Conservation (phyloP, 2,329 filamentous ascomycete genomes). For the Cladophialophora psammophila region DNA sequence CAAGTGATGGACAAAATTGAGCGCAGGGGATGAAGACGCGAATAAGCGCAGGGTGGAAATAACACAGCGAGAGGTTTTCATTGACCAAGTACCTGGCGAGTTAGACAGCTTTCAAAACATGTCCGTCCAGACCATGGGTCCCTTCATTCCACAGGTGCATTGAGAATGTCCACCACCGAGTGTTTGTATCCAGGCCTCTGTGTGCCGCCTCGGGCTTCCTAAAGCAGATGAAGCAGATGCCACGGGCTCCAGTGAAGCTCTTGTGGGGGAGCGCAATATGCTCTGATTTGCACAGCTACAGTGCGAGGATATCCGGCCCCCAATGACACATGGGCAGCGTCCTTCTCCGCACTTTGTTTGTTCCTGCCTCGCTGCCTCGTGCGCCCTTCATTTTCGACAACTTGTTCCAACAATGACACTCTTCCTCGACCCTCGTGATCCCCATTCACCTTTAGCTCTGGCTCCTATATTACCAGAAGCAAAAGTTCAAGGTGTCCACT, state of each 20-base stretch:
- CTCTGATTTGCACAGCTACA: not conserved
- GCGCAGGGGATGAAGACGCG: slow-evolving; percentile 24
- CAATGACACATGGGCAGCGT: not conserved
- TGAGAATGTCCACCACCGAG: not conserved
- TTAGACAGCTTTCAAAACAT: not conserved
- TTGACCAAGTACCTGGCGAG: not conserved
- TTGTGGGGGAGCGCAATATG: slow-evolving; percentile 4
- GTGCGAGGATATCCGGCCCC: slow-evolving; percentile 14
- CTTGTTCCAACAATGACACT: not conserved
- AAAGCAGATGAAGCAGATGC: slow-evolving; percentile 16
- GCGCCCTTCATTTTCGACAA: slow-evolving; percentile 1
- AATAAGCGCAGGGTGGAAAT: not conserved
- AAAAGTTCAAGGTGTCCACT: not conserved
- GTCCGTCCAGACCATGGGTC: not conserved
- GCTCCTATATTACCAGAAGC: not conserved
- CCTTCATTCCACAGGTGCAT: not conserved
- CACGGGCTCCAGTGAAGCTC: not conserved
- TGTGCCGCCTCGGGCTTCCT: slow-evolving; percentile 11
- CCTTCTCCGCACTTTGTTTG: slow-evolving; percentile 15
- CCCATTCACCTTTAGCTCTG: not conserved
- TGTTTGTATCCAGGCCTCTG: not conserved
- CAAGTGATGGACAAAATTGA: slow-evolving; percentile 36
- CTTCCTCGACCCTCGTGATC: not conserved
- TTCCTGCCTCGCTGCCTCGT: not conserved
- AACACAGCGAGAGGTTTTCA: not conserved